Evolutionary conservation across 192 early-diverging fungal genomes (phyloP), one percentile per base, ranked within the genome.

Genomic region (Entomortierella beljakovae): DNA sequence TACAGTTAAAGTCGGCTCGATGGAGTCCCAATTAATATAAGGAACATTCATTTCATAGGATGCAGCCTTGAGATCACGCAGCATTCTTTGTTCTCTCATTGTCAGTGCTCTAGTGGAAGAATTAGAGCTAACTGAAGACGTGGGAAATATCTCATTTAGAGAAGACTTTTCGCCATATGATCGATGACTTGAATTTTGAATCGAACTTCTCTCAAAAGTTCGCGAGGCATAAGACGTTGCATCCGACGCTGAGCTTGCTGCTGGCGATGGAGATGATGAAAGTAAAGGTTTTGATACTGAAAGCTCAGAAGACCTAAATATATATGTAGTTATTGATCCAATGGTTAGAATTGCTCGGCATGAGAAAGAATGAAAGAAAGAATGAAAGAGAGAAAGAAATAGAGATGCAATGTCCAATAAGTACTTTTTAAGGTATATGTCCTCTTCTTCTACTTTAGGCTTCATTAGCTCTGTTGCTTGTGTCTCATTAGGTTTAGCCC

Each of bases 1-100:
- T 0, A 79, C 70, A 29, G 71, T 81, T 23, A 81, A 33, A 7
- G 65, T 64, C 2, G 73, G 67, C 48, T 76, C 79, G 15, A 84
- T 75, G 2, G 53, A 32, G 18, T 33, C 55, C 60, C 80, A 69
- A 25, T 29, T 53, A 6, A 61, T 54, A 35, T 77, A 65, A 0
- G 82, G 82, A 16, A 84, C 73, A 43, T 71, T 43, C 23, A 56
- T 56, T 9, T 55, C 32, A 1, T 25, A 37, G 0, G 82, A 80
- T n/a, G 53, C 57, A 1, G 48, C 50, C 57, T 61, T 79, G 29
- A 79, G 61, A 34, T 69, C 67, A 1, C 46, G 50, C 26, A 79
- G 62, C 61, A 79, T 64, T 31, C 61, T 33, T 33, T 58, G 34
- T n/a, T 70, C 67, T 8, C 75, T 60, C 13, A 5, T 15, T 0